A percentile compares a stretch with the other conserved stretches of the same genome.
These are phyloP conservation scores for Areca catechu DNA, from an alignment of 176 grass and related monocot genomes.

Conservation along the genomic window DNA sequence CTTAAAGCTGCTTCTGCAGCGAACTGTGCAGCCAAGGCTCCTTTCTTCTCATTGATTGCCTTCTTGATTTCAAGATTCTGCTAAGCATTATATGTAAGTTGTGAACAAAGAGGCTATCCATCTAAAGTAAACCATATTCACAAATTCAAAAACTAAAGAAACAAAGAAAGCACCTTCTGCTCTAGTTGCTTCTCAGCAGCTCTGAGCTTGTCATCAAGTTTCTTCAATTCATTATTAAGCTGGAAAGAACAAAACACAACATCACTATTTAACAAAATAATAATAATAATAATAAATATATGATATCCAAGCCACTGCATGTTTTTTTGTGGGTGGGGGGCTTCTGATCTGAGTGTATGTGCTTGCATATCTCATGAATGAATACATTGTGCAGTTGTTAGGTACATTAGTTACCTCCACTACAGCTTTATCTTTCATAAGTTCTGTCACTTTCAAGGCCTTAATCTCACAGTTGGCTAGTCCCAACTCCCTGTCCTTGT, in stretches of 20 bases:
- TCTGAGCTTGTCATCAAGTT: conserved; percentile 64
- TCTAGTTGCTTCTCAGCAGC: conserved; percentile 64
- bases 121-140: too few species aligned
- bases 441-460: conserved; percentile 54
- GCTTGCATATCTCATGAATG: too few species aligned
- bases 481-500: conserved; percentile 79
- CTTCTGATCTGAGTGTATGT: background rate
- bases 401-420: conserved; percentile 45
- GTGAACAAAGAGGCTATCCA: too few species aligned
- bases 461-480: conserved; percentile 60
- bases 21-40: conserved; percentile 65
- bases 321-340: too few species aligned
- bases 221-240: conserved; percentile 76
- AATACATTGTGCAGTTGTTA: too few species aligned
- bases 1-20: conserved; percentile 67
- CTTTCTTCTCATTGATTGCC: conserved; percentile 60
- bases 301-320: too few species aligned
- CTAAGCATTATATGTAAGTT: background rate
- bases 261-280: background rate
- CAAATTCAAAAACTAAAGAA: too few species aligned
- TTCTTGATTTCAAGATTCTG: conserved; percentile 84
- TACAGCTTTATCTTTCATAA: conserved; percentile 77
- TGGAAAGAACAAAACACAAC: conserved; percentile 23
- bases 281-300: too few species aligned
- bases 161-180: conserved; percentile 37